Base-by-base conservation (phyloP, 768 basidiomycete species). In the Tylopilus balloui region DNA sequence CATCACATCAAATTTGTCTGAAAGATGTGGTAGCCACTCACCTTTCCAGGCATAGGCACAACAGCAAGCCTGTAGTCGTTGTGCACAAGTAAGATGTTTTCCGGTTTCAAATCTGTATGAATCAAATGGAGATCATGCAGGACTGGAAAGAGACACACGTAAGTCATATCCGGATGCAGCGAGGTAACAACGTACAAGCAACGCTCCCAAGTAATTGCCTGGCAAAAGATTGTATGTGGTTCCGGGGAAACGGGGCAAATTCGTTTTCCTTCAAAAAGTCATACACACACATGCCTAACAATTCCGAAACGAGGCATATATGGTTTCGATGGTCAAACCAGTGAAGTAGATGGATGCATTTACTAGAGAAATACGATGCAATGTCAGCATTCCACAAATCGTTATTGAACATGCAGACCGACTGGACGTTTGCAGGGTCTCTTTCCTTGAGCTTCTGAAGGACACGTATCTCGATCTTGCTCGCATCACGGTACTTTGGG, bases 191-290 rank as follows among this genome's bases (percentile, higher is more conserved):
- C 93, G 60, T 70, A 98, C 96, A 99, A 35, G 89, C 86, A 42
- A 99, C 91, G 62, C 92, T 95, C 48, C 83, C 86, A 49, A 98
- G 77, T 50, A 99, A 75, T 67, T 96, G 93, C 53, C 78, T 79
- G 44, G 94, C 96, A 65, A 99, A 99, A 44, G 85, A 83, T 73
- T 97, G 95, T 42, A 99, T 98, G 67, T 99, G 96, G 50, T 83
- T 80, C 52, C 93, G 88, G 48, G 96, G 94, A 69, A 99, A 99
- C 6, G 96, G 92, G 29, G 88, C 83, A 70, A 97, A 99, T 48
- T 87, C 83, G 69, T 99, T 99, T 67, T 95, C 93, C 76, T 97
- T 98, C 61, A 99, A 77, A 68, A 98, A 99, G 66, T 99, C 96
- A 64, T 97, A 99, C 15, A 99, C 89, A 69, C 94, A 97, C 86